Evolutionary conservation across 345 rosid species (phyloP), one percentile per base, ranked within the genome.

Genomic region (Populus euphratica): DNA sequence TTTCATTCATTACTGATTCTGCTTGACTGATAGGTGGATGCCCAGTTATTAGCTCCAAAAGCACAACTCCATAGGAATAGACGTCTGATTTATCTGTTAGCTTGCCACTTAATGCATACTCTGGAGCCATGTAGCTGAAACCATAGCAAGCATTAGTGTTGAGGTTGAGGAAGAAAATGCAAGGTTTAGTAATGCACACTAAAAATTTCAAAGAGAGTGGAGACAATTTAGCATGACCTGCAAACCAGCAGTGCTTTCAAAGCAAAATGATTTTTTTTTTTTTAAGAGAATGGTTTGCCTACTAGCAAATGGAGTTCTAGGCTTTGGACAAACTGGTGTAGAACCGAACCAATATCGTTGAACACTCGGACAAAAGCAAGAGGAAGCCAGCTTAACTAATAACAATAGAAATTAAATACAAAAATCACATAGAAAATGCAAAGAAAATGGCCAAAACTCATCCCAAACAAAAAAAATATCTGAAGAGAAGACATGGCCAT

Each of bases 41-140:
- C 13, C 82, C 76, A 18, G 82, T 80, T n/a, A 80, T 80, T 41
- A 80, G 75, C 68, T 80, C 82, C 50, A 75, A 56, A 36, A 74
- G 75, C 72, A 70, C 62, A 14, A 80, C 72, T 2, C 79, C 79
- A 36, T 41, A 70, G 36, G 79, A 80, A 31, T 69, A 80, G 1
- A 52, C 21, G 23, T 52, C 59, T 17, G 59, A 52, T 20, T 52
- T 52, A 33, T 75, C 72, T 8, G 75, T 69, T 25, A 80, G 43
- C 65, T 70, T 75, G 16, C 76, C 79, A n/a, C 78, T 70, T 61
- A 78, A 33, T 68, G 75, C 82, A 36, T 80, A 80, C 36, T 80
- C 82, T 49, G 79, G 76, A 25, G 83, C 76, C 67, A 80, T 20
- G 68, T 70, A 80, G 66, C 79, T 70, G 39, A 23, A 44, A 68